Evolutionary conservation across 495 filamentous ascomycete genomes (phyloP), one percentile per base, ranked within the genome.

Genomic region (Penicillium egyptiacum): DNA sequence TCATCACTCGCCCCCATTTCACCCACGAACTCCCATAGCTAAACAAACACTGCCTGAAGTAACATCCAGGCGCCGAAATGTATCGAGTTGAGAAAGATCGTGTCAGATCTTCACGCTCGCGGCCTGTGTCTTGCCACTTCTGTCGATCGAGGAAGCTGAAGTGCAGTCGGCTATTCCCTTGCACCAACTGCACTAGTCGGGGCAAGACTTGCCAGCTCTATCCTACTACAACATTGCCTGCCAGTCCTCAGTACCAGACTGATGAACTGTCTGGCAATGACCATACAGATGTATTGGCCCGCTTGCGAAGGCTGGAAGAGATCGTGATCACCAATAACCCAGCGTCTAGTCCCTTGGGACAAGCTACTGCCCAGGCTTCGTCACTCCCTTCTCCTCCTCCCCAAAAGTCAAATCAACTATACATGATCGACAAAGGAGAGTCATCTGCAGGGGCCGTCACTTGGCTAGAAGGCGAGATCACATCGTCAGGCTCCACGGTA

Each of bases 141-240:
- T 81, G 76, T 57, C 77, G 78, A 42, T 70, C 69, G 47, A 73
- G 78, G 41, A 81, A 81, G 68, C 50, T 79, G 26, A 70, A 70
- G 52, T 79, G 78, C 56, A 73, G 75, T 56, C 70, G 74, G 26
- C 50, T 60, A 20, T 64, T 72, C 23, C 76, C 76, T 8, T 79
- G 75, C 53, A 62, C 67, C 2, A 79, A 79, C 44, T 80, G 76
- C 51, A 56, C 60, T 7, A 68, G 69, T 35, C 72, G 75, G 8
- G 68, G 65, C 0, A 65, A 77, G 14, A 26, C 56, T 26, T 78
- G 77, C 49, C 61, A 69, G 8, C 53, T 65, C 14, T 60, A 69
- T 43, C 31, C 46, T 16, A 20, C 55, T n/a, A 16, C 30, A 11
- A 7, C 53, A 14, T 25, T 61, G n/a, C 39, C 60, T 25, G 22